phyloP scores from a whole-genome alignment of 768 basidiomycete species.

The Coprinopsis marcescibilis region DNA sequence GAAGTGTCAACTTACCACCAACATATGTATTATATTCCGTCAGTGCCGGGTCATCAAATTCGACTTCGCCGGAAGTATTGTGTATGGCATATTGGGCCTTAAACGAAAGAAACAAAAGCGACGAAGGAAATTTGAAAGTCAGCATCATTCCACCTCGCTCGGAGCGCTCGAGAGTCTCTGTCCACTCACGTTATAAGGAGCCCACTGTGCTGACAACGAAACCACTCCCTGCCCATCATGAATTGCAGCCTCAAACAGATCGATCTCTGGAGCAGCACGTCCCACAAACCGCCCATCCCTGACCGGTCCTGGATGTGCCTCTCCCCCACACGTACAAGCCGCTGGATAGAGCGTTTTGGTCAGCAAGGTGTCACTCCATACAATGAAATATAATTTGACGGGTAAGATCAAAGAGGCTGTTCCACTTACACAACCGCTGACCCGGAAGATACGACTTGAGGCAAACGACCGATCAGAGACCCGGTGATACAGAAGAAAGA shows the following conservation, averaged over 20 bases:
- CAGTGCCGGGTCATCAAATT: constrained; percentile 38
- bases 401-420: background rate
- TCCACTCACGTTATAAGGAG: constrained; percentile 57
- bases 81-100: constrained; percentile 44
- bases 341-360: constrained; percentile 14
- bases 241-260: constrained; percentile 55
- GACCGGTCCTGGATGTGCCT: constrained; percentile 35
- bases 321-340: constrained; percentile 34
- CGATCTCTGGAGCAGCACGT: constrained; percentile 62
- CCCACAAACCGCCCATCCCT: constrained; percentile 50
- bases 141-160: no score
- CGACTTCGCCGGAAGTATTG: constrained; percentile 36
- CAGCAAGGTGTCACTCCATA: background rate
- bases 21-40: constrained; percentile 50
- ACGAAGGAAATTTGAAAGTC: no score
- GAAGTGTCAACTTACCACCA: constrained; percentile 62
- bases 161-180: no score
- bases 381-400: background rate
- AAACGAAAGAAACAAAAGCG: no score
- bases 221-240: constrained; percentile 26
- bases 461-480: background rate
- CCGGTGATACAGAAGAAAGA: background rate
- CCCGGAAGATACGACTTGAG: constrained; percentile 65
- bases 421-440: constrained; percentile 31
- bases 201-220: constrained; percentile 47